Percentiles rank a stretch among this genome's conserved stretches.
Conservation (phyloP, 176 grass and related monocot genomes). For the Oryza meridionalis region DNA sequence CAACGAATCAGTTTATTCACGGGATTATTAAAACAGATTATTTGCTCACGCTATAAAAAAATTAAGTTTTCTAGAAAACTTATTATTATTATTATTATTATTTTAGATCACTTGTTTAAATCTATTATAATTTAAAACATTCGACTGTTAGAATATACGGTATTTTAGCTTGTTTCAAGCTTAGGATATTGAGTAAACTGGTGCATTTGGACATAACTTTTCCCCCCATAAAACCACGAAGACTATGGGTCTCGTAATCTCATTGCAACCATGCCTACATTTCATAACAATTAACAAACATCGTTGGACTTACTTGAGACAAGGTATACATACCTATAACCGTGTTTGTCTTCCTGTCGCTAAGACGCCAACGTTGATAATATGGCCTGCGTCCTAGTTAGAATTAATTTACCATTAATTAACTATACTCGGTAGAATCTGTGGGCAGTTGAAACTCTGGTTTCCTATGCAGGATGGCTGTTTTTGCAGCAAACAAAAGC, state of each 20-base stretch:
- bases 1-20: no score
- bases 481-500: neutral
- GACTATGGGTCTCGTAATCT: neutral
- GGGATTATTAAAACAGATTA: no score
- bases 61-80: no score
- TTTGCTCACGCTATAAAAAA: no score
- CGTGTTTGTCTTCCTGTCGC: neutral
- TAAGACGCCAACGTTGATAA: neutral
- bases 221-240: neutral
- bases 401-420: neutral
- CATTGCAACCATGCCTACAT: neutral
- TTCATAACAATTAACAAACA: neutral
- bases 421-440: neutral
- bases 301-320: constrained; percentile 12
- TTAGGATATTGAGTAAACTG: no score
- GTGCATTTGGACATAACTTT: neutral
- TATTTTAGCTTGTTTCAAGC: no score
- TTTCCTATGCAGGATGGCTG: neutral
- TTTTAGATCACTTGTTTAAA: no score
- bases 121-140: no score
- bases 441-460: constrained; percentile 14
- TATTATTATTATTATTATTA: no score
- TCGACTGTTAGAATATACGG: no score
- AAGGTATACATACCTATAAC: neutral
- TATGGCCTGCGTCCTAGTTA: neutral